Percentiles rank a stretch among this genome's conserved stretches.
phyloP scores from a whole-genome alignment of 164 flowering plant species.

The Vitis vinifera region DNA sequence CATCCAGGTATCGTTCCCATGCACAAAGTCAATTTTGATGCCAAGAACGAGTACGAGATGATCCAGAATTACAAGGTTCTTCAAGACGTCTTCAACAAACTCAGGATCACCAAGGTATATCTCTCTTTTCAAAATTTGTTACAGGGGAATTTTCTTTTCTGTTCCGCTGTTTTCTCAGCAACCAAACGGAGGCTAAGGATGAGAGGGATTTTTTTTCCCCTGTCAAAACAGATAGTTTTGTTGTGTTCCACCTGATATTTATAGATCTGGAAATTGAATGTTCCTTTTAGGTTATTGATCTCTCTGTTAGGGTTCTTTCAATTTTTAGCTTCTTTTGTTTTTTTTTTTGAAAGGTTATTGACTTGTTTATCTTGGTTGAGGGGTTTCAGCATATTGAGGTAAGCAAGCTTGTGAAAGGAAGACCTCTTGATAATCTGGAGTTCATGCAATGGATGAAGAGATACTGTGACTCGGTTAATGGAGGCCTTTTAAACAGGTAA shows the following conservation, averaged over 20 bases:
- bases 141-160: background rate
- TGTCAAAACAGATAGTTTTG: too few relatives aligned
- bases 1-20: constrained; percentile 95
- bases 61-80: constrained; percentile 98
- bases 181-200: background rate
- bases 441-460: constrained; percentile 99
- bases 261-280: constrained; percentile 1
- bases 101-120: constrained; percentile 87
- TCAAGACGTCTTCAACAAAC: constrained; percentile 96
- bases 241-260: too few relatives aligned
- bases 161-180: background rate
- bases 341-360: background rate
- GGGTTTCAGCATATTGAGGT: constrained; percentile 82
- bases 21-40: constrained; percentile 98
- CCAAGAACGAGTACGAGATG: constrained; percentile 97
- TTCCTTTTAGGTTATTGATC: background rate
- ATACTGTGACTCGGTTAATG: constrained; percentile 85
- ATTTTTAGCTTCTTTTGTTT: background rate
- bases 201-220: too few relatives aligned
- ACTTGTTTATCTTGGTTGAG: background rate
- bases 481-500: constrained; percentile 56
- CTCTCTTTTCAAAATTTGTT: background rate
- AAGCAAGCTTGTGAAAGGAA: constrained; percentile 83
- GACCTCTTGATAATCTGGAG: constrained; percentile 96
- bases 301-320: background rate